Evolutionary conservation across 2,329 filamentous ascomycete species (phyloP), one percentile per base, ranked within the genome.

Genomic region (Helminthosporium solani): DNA sequence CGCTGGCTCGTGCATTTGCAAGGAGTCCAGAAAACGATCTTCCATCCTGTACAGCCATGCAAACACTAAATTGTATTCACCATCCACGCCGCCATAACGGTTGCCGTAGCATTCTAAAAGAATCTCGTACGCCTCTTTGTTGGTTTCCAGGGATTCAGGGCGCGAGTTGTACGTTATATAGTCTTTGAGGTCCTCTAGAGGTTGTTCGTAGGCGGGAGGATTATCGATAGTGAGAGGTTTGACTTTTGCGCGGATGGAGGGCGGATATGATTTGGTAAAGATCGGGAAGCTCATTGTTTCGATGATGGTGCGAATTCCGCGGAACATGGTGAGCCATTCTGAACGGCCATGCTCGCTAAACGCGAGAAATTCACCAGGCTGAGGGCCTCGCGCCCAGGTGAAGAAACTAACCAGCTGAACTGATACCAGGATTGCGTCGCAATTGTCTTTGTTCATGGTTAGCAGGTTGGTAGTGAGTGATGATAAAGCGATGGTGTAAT

Each of bases 241-340:
- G 6, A 21, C 27, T 37, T 53, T 54, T 15, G 27, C 20, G 19
- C 37, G 35, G 6, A 40, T n/a, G 16, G 43, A 39, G 3, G 53
- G 50, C 2, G 39, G 47, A 43, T 51, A 33, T 8, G 47, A 52
- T 23, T 49, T 52, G 2, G 33, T 33, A 15, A 56, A 56, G 11
- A 40, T 9, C 6, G 42, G 20, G 2, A 42, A 25, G 9, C 19
- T 42, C 7, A 58, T n/a, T 8, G 46, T 52, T 9, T 53, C 30
- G 2, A 50, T 34, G n/a, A 58, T 66, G 1, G 57, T 60, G 18
- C 57, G 53, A 3, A 66, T 56, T 1, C 61, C 63, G 25, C 60
- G 56, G 18, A 66, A 64, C 58, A 66, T 61, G 31, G 60, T 38
- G n/a, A 66, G 52, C 61, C 61, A 66, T 20, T 66, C 58, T 14